Conservation (phyloP, 257 asterid species). For the Ehretia macrophylla region DNA sequence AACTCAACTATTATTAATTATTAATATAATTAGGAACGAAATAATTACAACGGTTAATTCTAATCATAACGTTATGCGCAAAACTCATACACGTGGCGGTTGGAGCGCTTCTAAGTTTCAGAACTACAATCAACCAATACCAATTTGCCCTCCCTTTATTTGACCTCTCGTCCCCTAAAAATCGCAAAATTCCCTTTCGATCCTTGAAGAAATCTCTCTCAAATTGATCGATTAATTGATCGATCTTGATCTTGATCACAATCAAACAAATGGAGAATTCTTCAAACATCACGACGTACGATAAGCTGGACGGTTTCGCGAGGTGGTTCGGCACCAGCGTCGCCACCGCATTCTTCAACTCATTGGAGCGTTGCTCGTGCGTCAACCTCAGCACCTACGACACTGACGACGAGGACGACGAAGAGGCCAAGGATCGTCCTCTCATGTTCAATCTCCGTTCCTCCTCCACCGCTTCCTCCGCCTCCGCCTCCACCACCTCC, state of each 20-base stretch:
- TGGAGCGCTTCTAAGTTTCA: too few species aligned
- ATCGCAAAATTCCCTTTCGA: too few species aligned
- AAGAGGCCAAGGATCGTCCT: constrained; percentile 87
- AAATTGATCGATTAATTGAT: too few species aligned
- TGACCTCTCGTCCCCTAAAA: background rate
- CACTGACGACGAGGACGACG: constrained; percentile 63
- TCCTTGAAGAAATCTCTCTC: too few species aligned
- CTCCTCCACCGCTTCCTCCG: constrained; percentile 30
- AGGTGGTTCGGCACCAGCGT: constrained; percentile 86
- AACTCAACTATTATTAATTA: too few species aligned
- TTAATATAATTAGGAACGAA: too few species aligned
- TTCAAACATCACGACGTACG: constrained; percentile 34
- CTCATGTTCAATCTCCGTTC: constrained; percentile 52
- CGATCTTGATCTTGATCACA: too few species aligned
- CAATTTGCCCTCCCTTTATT: background rate
- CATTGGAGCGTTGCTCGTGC: constrained; percentile 90
- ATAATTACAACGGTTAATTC: too few species aligned
- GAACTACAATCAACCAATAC: too few species aligned
- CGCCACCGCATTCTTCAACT: constrained; percentile 83
- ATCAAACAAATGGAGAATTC: background rate
- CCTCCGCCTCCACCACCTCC: constrained; percentile 1
- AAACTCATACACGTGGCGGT: too few species aligned
- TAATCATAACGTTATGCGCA: too few species aligned
- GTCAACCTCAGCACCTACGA: constrained; percentile 76
- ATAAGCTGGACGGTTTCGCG: constrained; percentile 71